These are phyloP conservation scores for Rhamnella rubrinervis DNA, from an alignment of 331 rosid species.

Conservation along the genomic window DNA sequence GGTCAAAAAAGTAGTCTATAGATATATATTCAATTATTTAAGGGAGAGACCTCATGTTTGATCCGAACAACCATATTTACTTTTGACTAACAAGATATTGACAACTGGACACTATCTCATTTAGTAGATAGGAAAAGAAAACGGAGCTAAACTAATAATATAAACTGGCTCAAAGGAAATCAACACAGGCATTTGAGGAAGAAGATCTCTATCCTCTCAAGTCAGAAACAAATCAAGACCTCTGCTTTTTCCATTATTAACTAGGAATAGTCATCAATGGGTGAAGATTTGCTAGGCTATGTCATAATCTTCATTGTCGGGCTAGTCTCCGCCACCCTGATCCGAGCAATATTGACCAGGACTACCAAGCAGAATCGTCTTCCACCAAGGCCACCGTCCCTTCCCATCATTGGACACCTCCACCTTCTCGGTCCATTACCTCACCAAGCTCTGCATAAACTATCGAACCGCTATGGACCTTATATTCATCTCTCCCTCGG, in stretches of 20 bases:
- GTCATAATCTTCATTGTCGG: slow-evolving; percentile 21
- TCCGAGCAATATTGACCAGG: slow-evolving; percentile 33
- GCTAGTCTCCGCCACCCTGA: slow-evolving; percentile 30
- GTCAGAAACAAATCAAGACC: too few relatives aligned
- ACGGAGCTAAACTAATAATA: too few relatives aligned
- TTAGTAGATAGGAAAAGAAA: too few relatives aligned
- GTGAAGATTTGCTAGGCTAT: slow-evolving; percentile 28
- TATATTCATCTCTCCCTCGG: slow-evolving; percentile 48
- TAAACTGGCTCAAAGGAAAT: too few relatives aligned
- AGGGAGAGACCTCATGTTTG: too few relatives aligned
- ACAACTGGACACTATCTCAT: too few relatives aligned
- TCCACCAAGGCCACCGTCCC: slow-evolving; percentile 55
- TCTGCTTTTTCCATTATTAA: background rate
- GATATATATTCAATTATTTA: too few relatives aligned
- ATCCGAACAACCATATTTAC: too few relatives aligned
- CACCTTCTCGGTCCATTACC: slow-evolving; percentile 55
- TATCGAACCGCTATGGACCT: slow-evolving; percentile 52
- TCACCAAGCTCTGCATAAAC: slow-evolving; percentile 54
- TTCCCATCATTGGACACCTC: slow-evolving; percentile 70
- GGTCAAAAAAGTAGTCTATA: too few relatives aligned
- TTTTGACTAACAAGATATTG: too few relatives aligned
- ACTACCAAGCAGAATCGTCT: slow-evolving; percentile 12
- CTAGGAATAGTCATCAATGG: slow-evolving; percentile 29
- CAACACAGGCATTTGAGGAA: too few relatives aligned
- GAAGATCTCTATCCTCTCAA: too few relatives aligned